Conservation (phyloP, 2,329 filamentous ascomycete species). For the Pseudogymnoascus pannorum region DNA sequence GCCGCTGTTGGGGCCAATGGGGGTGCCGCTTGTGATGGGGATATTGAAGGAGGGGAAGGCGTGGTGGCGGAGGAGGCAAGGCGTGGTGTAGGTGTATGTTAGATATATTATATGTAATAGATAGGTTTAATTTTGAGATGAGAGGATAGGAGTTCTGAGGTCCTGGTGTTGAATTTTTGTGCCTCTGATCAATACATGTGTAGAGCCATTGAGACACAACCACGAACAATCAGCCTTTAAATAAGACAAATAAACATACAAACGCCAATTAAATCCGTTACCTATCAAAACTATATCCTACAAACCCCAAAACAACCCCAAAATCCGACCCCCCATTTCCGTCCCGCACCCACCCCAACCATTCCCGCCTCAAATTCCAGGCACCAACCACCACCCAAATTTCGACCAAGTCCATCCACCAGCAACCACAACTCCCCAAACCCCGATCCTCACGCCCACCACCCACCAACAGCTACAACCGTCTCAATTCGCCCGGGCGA, state of each 20-base stretch:
- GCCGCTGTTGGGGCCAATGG: conserved; percentile 81
- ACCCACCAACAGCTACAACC: neutral
- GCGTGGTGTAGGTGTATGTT: neutral
- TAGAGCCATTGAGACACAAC: neutral
- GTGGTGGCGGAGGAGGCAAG: conserved; percentile 25
- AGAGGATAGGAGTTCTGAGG: neutral
- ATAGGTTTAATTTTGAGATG: neutral
- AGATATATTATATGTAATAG: conserved; percentile 6
- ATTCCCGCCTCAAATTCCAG: neutral
- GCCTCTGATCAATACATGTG: neutral
- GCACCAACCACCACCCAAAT: neutral
- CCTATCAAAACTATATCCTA: neutral
- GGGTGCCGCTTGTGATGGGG: conserved; percentile 80
- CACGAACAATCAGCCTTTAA: neutral
- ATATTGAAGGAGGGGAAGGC: conserved; percentile 70
- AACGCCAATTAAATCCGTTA: neutral
- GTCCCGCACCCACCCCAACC: neutral
- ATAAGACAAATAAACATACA: neutral
- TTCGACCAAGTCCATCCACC: neutral
- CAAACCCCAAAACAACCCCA: neutral
- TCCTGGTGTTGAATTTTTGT: neutral
- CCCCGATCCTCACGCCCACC: neutral
- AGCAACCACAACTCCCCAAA: neutral
- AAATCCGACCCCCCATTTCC: no score
- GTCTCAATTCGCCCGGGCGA: neutral